Percentiles rank a stretch among this genome's conserved stretches.
phyloP scores from a whole-genome alignment of 2,329 filamentous ascomycete species.

The Penicillium sp. region DNA sequence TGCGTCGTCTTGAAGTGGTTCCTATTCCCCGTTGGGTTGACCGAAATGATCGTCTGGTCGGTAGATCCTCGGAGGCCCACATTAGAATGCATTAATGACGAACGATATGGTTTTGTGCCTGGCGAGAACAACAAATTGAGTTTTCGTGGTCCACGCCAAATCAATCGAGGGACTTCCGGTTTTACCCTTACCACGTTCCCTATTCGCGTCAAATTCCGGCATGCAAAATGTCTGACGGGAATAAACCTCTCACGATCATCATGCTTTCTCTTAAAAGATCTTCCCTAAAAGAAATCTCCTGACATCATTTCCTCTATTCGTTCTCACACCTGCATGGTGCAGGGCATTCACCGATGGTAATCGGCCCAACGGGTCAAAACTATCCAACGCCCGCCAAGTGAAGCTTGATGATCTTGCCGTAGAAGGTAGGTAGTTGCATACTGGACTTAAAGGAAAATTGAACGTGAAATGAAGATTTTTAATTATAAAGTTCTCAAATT shows the following conservation, averaged over 20 bases:
- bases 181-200: background rate
- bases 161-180: background rate
- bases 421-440: background rate
- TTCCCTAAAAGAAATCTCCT: background rate
- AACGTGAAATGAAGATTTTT: no score
- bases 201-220: background rate
- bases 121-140: background rate
- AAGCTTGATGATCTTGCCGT: background rate
- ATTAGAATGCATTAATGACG: conserved; percentile 7
- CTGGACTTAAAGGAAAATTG: background rate
- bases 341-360: background rate
- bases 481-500: background rate
- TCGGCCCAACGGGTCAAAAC: background rate
- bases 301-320: background rate
- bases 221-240: background rate
- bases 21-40: conserved; percentile 17
- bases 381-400: background rate
- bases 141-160: background rate
- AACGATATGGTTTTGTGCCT: background rate
- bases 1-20: background rate
- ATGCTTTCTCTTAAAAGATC: background rate
- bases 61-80: conserved; percentile 20
- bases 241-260: background rate
- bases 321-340: background rate
- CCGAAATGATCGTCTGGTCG: conserved; percentile 19